phyloP scores from a whole-genome alignment of 2,329 filamentous ascomycete genomes.

The Ophiognomonia clavigignenti-juglandacearum region DNA sequence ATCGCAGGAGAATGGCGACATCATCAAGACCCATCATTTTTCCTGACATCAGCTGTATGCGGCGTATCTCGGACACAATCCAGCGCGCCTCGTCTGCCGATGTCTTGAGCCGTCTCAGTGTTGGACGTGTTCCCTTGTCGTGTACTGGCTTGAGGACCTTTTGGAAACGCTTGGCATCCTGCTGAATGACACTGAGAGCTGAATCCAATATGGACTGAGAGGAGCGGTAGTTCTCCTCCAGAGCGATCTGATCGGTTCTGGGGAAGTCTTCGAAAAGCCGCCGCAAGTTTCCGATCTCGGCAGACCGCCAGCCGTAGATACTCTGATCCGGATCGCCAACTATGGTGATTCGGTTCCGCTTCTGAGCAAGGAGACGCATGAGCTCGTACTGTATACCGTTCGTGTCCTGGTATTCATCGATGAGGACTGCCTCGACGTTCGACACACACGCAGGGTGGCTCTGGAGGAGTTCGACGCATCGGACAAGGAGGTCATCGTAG shows the following conservation, averaged over 20 bases:
- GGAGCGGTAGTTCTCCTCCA: conserved; percentile 94
- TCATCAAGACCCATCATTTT: conserved; percentile 69
- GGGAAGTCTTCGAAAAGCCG: conserved; percentile 73
- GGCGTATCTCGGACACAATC: conserved; percentile 79
- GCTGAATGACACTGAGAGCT: conserved; percentile 83
- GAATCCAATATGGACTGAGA: conserved; percentile 77
- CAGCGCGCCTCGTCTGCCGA: conserved; percentile 75
- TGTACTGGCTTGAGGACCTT: conserved; percentile 80
- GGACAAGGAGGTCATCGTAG: conserved; percentile 87
- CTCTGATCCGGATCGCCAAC: conserved; percentile 97
- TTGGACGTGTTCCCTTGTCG: conserved; percentile 71
- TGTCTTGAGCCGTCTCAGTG: conserved; percentile 69
- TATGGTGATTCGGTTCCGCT: conserved; percentile 74
- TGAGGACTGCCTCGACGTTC: conserved; percentile 85
- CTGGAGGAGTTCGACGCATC: conserved; percentile 74
- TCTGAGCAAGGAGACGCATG: conserved; percentile 80
- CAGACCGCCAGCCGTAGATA: conserved; percentile 93
- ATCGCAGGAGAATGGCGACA: conserved; percentile 82
- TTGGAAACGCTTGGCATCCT: conserved; percentile 74
- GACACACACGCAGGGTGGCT: conserved; percentile 74
- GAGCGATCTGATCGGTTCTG: conserved; percentile 72
- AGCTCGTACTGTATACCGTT: conserved; percentile 93
- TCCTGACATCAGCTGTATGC: conserved; percentile 66
- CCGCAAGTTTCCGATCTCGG: conserved; percentile 83
- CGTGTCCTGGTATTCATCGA: conserved; percentile 97